These are phyloP conservation scores for Adansonia grandidieri DNA, from an alignment of 441 rosid species.

Conservation along the genomic window DNA sequence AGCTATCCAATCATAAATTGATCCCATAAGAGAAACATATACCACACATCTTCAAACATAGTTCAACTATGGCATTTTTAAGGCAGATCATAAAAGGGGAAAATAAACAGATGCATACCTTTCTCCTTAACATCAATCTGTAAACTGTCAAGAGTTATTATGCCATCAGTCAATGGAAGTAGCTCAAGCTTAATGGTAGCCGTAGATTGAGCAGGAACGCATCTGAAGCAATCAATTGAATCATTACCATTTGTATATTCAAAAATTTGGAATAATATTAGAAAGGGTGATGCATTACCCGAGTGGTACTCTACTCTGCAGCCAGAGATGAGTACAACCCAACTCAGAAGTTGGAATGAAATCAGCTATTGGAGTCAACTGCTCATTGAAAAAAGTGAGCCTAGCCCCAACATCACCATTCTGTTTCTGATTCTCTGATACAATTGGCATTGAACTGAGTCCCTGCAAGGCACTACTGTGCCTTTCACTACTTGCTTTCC, in stretches of 20 bases:
- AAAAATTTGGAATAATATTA: constrained; percentile 17
- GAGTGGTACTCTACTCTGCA: constrained; percentile 98
- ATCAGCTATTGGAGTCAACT: constrained; percentile 56
- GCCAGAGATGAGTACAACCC: constrained; percentile 91
- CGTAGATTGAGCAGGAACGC: constrained; percentile 87
- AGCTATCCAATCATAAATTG: background rate
- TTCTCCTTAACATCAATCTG: constrained; percentile 91
- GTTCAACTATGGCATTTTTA: background rate
- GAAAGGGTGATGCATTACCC: constrained; percentile 60
- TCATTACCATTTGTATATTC: constrained; percentile 27
- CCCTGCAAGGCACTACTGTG: constrained; percentile 24
- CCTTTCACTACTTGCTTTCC: constrained; percentile 42
- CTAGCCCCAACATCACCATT: constrained; percentile 39
- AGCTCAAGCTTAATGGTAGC: constrained; percentile 92
- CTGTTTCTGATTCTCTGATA: constrained; percentile 51
- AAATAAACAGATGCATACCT: constrained; percentile 52
- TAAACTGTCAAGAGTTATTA: constrained; percentile 84
- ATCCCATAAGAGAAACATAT: background rate
- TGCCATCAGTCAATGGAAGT: constrained; percentile 97
- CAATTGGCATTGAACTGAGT: constrained; percentile 34
- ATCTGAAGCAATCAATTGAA: constrained; percentile 54
- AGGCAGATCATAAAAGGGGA: constrained; percentile 11
- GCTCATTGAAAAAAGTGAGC: constrained; percentile 47
- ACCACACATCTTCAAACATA: background rate
- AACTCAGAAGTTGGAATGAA: constrained; percentile 70